phyloP scores from a whole-genome alignment of 2,329 filamentous ascomycete species.

The Paraconiothyrium sp. region DNA sequence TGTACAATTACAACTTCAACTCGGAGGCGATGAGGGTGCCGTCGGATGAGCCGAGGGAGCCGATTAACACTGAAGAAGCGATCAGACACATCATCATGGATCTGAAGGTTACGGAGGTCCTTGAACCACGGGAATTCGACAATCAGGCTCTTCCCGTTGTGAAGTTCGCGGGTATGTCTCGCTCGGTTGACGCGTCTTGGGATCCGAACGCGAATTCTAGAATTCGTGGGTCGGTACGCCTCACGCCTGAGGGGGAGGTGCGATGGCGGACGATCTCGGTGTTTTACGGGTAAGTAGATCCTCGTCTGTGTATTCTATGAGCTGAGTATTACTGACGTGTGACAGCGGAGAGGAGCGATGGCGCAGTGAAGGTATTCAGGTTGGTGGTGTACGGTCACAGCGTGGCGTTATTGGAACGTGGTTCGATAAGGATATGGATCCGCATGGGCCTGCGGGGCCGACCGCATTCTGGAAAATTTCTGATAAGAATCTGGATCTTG shows the following conservation, averaged over 20 bases:
- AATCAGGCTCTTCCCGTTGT: conserved; percentile 70
- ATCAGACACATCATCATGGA: conserved; percentile 76
- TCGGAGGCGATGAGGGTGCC: conserved; percentile 48
- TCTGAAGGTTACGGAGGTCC: conserved; percentile 67
- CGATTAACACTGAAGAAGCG: conserved; percentile 71
- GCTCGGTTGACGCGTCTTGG: conserved; percentile 70
- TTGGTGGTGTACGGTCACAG: conserved; percentile 72
- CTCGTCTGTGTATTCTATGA: background rate
- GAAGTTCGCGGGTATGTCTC: conserved; percentile 70
- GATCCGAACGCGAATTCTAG: conserved; percentile 75
- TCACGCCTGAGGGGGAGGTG: conserved; percentile 76
- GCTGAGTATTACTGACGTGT: background rate
- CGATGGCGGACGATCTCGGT: conserved; percentile 77
- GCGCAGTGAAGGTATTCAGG: conserved; percentile 79
- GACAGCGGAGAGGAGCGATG: conserved; percentile 72
- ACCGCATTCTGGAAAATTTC: conserved; percentile 78
- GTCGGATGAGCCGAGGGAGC: conserved; percentile 54
- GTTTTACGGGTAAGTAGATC: conserved; percentile 57
- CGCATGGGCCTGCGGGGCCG: conserved; percentile 75
- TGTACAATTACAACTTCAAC: conserved; percentile 77
- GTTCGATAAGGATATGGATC: conserved; percentile 78
- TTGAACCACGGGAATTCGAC: conserved; percentile 66
- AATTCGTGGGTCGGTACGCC: conserved; percentile 70
- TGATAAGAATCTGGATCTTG: conserved; percentile 17
- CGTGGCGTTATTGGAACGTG: conserved; percentile 78